These are phyloP conservation scores for Pharus latifolius DNA, from an alignment of 176 grass and related monocot species.

Conservation along the genomic window DNA sequence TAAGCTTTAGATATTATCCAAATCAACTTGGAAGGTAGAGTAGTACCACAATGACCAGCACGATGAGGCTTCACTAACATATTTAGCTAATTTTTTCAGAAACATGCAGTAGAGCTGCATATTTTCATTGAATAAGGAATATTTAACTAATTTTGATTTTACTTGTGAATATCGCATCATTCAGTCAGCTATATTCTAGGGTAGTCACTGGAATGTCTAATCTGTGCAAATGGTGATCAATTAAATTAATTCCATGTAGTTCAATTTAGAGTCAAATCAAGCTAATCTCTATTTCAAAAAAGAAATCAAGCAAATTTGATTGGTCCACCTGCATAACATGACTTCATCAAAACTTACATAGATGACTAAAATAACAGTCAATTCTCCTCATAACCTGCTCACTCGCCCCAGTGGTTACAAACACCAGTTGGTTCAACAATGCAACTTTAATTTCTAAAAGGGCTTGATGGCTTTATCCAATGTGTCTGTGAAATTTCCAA, in stretches of 20 bases:
- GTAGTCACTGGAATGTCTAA: not conserved
- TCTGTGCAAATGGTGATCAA: not conserved
- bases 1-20: not conserved
- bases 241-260: not conserved
- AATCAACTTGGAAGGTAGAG: not conserved
- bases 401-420: not conserved
- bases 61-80: not conserved
- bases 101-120: too few species aligned
- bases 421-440: not conserved
- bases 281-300: too few species aligned
- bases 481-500: not conserved
- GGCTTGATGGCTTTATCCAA: not conserved
- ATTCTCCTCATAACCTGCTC: not conserved
- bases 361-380: not conserved
- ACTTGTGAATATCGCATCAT: not conserved
- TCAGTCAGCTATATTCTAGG: too few species aligned
- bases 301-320: too few species aligned
- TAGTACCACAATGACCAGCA: not conserved
- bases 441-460: not conserved
- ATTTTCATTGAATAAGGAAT: too few species aligned
- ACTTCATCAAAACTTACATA: constrained; percentile 10
- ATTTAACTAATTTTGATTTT: not conserved
- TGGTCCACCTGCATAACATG: too few species aligned
- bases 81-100: too few species aligned
- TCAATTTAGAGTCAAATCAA: not conserved